Percentiles rank a stretch among this genome's conserved stretches.
Evolutionary conservation across 371 early-diverging fungal species (phyloP).

Genomic region (Lichtheimia ramosa): DNA sequence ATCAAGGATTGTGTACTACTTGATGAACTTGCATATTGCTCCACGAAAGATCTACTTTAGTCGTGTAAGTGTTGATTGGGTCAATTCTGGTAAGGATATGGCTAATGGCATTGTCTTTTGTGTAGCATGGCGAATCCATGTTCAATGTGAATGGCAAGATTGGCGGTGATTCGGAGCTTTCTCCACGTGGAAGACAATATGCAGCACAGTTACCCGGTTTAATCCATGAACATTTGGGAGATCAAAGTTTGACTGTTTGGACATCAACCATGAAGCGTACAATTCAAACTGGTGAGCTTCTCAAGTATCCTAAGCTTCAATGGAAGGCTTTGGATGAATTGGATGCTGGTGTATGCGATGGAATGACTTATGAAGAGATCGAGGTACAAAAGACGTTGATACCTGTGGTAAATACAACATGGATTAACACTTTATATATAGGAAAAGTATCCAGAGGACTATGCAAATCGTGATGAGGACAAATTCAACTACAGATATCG

Average conservation of each 20-base stretch:
- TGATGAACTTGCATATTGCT: constrained; percentile 97
- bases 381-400: constrained; percentile 52
- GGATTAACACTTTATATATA: neutral
- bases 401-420: neutral
- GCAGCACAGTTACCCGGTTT: constrained; percentile 82
- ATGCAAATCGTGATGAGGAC: constrained; percentile 90
- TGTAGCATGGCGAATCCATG: constrained; percentile 90
- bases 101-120: constrained; percentile 7
- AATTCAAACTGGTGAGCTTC: constrained; percentile 79
- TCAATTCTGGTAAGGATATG: no score
- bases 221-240: constrained; percentile 71
- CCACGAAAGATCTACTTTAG: constrained; percentile 92
- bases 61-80: constrained; percentile 35
- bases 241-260: constrained; percentile 86
- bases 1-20: constrained; percentile 92
- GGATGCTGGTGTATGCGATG: constrained; percentile 97
- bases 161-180: constrained; percentile 93
- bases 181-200: constrained; percentile 86
- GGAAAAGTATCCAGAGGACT: constrained; percentile 81
- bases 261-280: constrained; percentile 94
- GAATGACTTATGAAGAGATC: constrained; percentile 97
- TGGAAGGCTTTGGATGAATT: constrained; percentile 98
- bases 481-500: constrained; percentile 93
- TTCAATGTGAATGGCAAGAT: constrained; percentile 87
- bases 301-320: constrained; percentile 82